Base-by-base conservation (phyloP, 1,284 basidiomycete genomes). In the Sporisorium exsertum region DNA sequence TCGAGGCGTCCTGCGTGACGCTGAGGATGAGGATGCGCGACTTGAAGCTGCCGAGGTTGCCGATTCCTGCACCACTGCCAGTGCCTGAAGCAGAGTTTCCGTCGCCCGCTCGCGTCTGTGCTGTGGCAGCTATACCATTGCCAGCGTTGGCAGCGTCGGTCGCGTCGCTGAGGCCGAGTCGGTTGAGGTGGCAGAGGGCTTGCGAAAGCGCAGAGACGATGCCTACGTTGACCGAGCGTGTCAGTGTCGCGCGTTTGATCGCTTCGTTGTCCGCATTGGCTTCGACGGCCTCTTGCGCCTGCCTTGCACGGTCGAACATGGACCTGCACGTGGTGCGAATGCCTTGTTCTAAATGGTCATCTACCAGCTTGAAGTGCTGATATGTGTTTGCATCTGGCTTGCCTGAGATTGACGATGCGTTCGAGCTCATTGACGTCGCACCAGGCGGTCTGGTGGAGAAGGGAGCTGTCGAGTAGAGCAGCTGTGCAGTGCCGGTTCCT, bases 11-110 rank as follows among this genome's bases (percentile, higher is more conserved):
- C 2, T 93, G 93, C 0, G 95, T 97, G 46, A 95, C 94, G 61
- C 94, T 95, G 58, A 99, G 88, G 65, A 99, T 90, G 62, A 98
- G 89, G 65, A 99, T 94, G 27, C 94, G 90, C 0, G 74, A 67
- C 18, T 72, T 77, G 59, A 79, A 80, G 54, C 66, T 58, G 54
- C 71, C 65, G 22, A 67, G 49, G 51, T 57, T 45, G 22, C 51
- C 59, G 18, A 56, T 16, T 8, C 35, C 53, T 29, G 56, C 69
- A 15, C 57, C 55, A 22, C 52, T 42, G 9, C 51, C 33, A 3
- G 22, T 58, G 7, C 55, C 24, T 9, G 43, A 49, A 8, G 59
- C 49, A 24, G 46, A 33, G 37, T 55, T 70, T 9, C 57, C 64
- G 15, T 64, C 67, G 5, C 67, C 67, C 1, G 72, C 64, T 12